A percentile compares a stretch with the other conserved stretches of the same genome.
phyloP scores from a whole-genome alignment of 78 protist genomes.

The Pigoraptor vietnamica region DNA sequence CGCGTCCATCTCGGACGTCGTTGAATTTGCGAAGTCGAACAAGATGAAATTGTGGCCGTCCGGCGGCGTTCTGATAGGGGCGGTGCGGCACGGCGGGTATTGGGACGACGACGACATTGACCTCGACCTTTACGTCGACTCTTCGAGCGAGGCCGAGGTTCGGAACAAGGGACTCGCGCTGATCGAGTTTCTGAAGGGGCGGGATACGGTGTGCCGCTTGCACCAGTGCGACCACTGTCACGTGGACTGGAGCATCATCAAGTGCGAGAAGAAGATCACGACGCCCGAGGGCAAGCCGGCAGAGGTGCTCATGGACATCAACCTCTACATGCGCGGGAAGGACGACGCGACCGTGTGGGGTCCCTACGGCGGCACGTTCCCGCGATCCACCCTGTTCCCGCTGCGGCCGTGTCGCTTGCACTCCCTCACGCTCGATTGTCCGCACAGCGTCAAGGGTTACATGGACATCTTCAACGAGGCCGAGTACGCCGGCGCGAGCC shows the following conservation, averaged over 20 bases:
- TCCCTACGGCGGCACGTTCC: not conserved
- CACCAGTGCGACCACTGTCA: not conserved
- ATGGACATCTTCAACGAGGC: not conserved
- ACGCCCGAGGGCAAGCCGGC: not conserved
- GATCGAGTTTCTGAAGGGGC: not conserved
- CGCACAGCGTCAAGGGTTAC: not conserved
- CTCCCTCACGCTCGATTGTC: not conserved
- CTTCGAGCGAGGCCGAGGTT: not conserved
- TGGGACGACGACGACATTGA: not conserved
- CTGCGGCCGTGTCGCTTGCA: not conserved
- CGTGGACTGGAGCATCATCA: not conserved
- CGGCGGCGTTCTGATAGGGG: not conserved
- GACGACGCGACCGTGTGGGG: not conserved
- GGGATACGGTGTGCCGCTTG: not conserved
- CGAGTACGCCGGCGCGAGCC: not conserved
- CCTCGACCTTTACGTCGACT: not conserved
- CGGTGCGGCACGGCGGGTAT: not conserved
- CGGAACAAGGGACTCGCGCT: not conserved
- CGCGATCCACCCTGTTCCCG: not conserved
- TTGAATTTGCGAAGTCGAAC: not conserved
- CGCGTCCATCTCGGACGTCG: not conserved
- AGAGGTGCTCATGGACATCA: not conserved
- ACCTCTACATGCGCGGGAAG: not conserved
- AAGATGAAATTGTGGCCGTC: not conserved
- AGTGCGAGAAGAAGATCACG: not conserved